Conservation (phyloP, 2,329 filamentous ascomycete species). For the Diplodia mutila region DNA sequence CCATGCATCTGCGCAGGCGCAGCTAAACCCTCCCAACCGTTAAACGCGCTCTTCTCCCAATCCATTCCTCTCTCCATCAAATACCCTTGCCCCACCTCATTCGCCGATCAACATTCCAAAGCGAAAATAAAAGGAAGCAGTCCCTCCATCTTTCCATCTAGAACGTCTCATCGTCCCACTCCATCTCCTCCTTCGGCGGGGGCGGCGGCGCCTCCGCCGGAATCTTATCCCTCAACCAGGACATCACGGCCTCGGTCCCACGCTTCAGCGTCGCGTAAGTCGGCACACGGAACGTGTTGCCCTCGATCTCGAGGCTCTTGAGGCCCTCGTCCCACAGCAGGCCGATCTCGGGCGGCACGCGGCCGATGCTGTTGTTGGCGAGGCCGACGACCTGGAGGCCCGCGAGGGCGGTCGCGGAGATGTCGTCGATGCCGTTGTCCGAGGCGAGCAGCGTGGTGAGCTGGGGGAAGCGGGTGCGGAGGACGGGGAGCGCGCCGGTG, state of each 20-base stretch:
- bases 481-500: conserved; percentile 64
- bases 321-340: conserved; percentile 66
- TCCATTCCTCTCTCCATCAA: background rate
- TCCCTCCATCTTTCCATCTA: background rate
- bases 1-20: too few species aligned
- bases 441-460: conserved; percentile 72
- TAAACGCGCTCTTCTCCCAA: background rate
- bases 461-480: conserved; percentile 70
- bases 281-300: conserved; percentile 87
- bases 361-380: conserved; percentile 83
- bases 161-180: conserved; percentile 15
- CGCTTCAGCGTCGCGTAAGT: conserved; percentile 81
- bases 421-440: conserved; percentile 77
- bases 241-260: conserved; percentile 81
- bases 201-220: conserved; percentile 32
- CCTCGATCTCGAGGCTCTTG: conserved; percentile 74
- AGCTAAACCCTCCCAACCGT: background rate
- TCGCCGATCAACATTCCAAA: background rate
- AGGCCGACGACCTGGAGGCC: conserved; percentile 79
- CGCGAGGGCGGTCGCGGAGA: conserved; percentile 72
- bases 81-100: background rate
- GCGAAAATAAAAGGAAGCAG: background rate
- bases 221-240: conserved; percentile 79
- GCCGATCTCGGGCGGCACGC: conserved; percentile 78
- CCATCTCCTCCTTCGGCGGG: conserved; percentile 27